Base-by-base conservation (phyloP, 331 rosid genomes). In the Malus hybrid region DNA sequence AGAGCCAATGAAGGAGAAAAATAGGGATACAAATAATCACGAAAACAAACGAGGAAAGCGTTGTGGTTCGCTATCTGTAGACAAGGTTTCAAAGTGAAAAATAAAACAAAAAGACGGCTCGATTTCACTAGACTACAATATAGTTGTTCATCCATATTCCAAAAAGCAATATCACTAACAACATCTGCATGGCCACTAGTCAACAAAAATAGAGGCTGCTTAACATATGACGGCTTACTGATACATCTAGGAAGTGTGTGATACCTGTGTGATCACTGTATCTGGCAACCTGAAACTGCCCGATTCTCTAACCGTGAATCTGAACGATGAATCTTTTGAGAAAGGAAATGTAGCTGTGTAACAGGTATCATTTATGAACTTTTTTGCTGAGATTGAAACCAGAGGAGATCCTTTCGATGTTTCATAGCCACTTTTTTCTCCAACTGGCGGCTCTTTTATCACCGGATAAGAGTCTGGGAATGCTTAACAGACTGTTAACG, bases 401-500 rank as follows among this genome's bases (percentile, higher is more conserved):
- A 24, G 33, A 15, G n/a, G 36, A 56, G 14, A 52, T 16, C 63
- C 39, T 7, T 19, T 5, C 24, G 29, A 30, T 44, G 78, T 42
- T 34, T 79, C 79, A 86, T 72, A 81, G 75, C 90, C 88, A 81
- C 53, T 84, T 86, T 70, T 84, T 86, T 78, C 84, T 86, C 90
- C 90, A 79, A 67, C 46, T 39, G 46, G 46, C 12, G 0, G 46
- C 46, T 39, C 46, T 39, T 39, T 63, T 86, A 58, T 83, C 88
- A 33, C 88, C 86, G 5, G 88, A 84, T 39, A 79, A 26, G 70
- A 79, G 71, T 79, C 90, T 81, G 15, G 90, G 90, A 76, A 86
- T 82, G 84, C 90, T 86, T 74, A 86, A 73, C 75, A 86, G 76
- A 77, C 90, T 86, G 61, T 86, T 86, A 61, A 86, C 90, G 74